Base-by-base conservation (phyloP, 768 basidiomycete genomes). In the Agaricus sinodeliciosus region DNA sequence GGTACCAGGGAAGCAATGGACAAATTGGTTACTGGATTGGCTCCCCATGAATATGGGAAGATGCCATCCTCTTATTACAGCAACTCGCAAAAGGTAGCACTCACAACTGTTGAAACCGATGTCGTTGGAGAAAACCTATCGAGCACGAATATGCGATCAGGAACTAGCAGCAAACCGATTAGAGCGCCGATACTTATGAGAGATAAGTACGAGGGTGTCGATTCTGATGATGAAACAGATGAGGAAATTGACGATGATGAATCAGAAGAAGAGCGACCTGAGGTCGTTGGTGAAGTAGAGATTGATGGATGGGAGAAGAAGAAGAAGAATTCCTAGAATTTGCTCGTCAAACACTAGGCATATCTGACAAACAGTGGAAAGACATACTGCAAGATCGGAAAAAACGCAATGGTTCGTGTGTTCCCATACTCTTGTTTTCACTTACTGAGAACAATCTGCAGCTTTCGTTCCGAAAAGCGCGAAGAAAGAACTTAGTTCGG, bases 311-410 rank as follows among this genome's bases (percentile, higher is more conserved):
- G 92, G 81, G 75, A 0, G 86, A 90, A 60, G 96, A 99, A 68
- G 81, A 91, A 68, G 92, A 89, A 60, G 95, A 96, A 59, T 99
- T 98, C 59, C 69, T 99, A 27, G 88, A 92, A 68, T 99, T 99
- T 67, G 89, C 96, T 11, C 82, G 92, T 43, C 90, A 97, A 60
- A 82, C 89, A 4, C 71, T 98, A 34, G 96, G 96, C 1, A 87
- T 99, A 56, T 80, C 76, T 40, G 86, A 94, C 58, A 82, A 82
- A n/a, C 86, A 92, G 65, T 98, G 94, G 91, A 69, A 76, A 13
- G 79, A 82, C n/a, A 98, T 99, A 44, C 59, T 98, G 26, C 73
- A 75, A 51, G 90, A 94, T 57, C 76, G 96, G 27, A 74, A 78
- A 63, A 75, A 74, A 25, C 75, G 91, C 57, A 94, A 94, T 63